Percentiles rank a stretch among this genome's conserved stretches.
Evolutionary conservation across 2,329 filamentous ascomycete species (phyloP).

Genomic region (Stagonosporopsis tanaceti): DNA sequence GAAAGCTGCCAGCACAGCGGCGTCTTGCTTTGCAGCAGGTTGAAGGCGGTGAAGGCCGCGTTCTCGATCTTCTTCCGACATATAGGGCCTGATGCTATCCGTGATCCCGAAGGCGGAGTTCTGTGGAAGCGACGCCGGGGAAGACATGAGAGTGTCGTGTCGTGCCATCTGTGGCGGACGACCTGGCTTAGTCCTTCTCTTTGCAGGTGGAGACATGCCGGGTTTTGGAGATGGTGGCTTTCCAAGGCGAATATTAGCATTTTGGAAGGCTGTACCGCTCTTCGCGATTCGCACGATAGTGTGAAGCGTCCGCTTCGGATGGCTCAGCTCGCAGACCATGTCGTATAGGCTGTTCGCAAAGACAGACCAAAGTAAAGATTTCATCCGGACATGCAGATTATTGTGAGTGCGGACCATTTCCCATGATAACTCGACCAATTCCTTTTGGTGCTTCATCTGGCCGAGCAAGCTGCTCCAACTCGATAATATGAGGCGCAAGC

Average conservation of each 20-base stretch:
- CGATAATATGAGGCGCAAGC: neutral
- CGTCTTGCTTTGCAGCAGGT: slow-evolving; percentile 14
- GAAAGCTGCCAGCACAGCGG: neutral
- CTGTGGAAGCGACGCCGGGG: neutral
- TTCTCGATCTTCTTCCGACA: neutral
- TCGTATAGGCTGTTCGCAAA: slow-evolving; percentile 20
- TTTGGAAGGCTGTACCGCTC: neutral
- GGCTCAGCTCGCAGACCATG: slow-evolving; percentile 20
- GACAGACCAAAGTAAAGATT: slow-evolving; percentile 4
- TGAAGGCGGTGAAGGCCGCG: neutral
- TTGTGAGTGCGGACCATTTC: neutral
- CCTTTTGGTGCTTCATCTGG: neutral
- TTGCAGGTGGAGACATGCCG: neutral
- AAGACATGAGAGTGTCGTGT: neutral
- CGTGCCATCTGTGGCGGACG: neutral
- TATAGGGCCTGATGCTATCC: slow-evolving; percentile 1
- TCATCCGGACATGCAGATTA: slow-evolving; percentile 2
- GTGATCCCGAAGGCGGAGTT: neutral
- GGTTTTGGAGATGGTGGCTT: neutral
- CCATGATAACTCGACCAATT: neutral
- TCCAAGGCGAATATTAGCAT: neutral
- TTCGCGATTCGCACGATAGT: slow-evolving; percentile 18
- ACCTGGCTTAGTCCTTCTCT: neutral
- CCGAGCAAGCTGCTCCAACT: neutral
- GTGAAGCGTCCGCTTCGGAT: slow-evolving; percentile 12